Evolutionary conservation across 73 alveolate genomes (phyloP).

Genomic region (Tetrahymena borealis): DNA sequence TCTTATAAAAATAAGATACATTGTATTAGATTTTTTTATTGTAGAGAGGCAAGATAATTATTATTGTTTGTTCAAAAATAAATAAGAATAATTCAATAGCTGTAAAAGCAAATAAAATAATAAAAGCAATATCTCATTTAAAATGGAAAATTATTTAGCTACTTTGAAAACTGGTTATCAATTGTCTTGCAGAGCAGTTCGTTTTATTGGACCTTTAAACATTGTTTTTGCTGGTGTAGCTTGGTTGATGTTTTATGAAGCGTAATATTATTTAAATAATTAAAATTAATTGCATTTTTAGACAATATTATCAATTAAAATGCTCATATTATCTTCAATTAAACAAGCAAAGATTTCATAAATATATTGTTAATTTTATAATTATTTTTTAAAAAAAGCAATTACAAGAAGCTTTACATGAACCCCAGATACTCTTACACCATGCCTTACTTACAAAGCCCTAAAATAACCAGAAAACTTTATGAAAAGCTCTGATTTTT

Average conservation of each 20-base stretch:
- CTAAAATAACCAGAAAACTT: not conserved
- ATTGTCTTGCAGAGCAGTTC: not conserved
- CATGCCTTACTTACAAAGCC: not conserved
- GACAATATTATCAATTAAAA: too few relatives aligned
- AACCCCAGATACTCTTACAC: not conserved
- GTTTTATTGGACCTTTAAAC: not conserved
- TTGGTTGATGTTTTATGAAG: not conserved
- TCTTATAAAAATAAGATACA: too few relatives aligned
- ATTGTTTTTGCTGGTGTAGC: slow-evolving; percentile 1
- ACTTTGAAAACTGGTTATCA: not conserved
- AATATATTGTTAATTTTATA: not conserved
- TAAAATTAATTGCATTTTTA: not conserved
- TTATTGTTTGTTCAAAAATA: not conserved
- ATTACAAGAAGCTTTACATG: not conserved
- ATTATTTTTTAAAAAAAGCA: not conserved
- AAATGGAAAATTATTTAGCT: not conserved
- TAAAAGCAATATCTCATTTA: not conserved
- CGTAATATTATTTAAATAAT: not conserved
- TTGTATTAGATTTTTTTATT: too few relatives aligned
- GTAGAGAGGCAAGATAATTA: too few relatives aligned
- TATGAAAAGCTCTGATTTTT: not conserved
- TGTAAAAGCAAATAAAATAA: not conserved
- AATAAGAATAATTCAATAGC: not conserved
- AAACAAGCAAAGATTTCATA: not conserved
- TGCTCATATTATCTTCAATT: too few relatives aligned